Percentiles rank a stretch among this genome's conserved stretches.
phyloP scores from a whole-genome alignment of 768 basidiomycete genomes.

The Leccinellum albellum region DNA sequence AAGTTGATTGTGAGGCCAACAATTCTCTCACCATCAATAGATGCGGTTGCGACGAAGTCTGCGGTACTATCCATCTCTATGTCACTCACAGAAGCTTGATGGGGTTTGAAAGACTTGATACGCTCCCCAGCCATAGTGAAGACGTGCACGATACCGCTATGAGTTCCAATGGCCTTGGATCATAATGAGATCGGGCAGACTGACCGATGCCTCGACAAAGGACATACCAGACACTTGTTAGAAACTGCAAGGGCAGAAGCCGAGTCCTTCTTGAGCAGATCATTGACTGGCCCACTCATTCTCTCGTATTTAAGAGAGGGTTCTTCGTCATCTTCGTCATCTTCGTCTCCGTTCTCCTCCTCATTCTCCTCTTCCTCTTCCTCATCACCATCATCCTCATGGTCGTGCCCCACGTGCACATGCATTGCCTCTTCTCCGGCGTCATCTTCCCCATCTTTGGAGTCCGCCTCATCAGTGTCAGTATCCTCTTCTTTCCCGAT shows the following conservation, averaged over 20 bases:
- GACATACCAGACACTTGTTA: conserved; percentile 62
- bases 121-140: conserved; percentile 74
- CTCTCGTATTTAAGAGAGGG: conserved; percentile 89
- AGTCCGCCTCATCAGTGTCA: conserved; percentile 3
- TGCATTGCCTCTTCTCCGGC: neutral
- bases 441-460: conserved; percentile 3
- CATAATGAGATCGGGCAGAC: neutral
- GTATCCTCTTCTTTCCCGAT: conserved; percentile 5
- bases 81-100: conserved; percentile 82
- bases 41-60: conserved; percentile 89
- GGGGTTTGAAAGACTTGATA: conserved; percentile 87
- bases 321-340: conserved; percentile 66
- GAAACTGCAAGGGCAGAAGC: conserved; percentile 79
- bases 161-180: conserved; percentile 82
- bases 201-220: neutral
- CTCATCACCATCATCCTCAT: conserved; percentile 8
- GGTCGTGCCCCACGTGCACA: neutral
- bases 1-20: conserved; percentile 40
- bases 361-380: conserved; percentile 25
- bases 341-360: conserved; percentile 44
- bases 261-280: conserved; percentile 84
- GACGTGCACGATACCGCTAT: conserved; percentile 88
- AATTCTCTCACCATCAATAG: conserved; percentile 75
- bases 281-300: conserved; percentile 65
- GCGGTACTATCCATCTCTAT: conserved; percentile 79